Evolutionary conservation across 192 early-diverging fungal species (phyloP).

Genomic region (Phycomyces nitens): DNA sequence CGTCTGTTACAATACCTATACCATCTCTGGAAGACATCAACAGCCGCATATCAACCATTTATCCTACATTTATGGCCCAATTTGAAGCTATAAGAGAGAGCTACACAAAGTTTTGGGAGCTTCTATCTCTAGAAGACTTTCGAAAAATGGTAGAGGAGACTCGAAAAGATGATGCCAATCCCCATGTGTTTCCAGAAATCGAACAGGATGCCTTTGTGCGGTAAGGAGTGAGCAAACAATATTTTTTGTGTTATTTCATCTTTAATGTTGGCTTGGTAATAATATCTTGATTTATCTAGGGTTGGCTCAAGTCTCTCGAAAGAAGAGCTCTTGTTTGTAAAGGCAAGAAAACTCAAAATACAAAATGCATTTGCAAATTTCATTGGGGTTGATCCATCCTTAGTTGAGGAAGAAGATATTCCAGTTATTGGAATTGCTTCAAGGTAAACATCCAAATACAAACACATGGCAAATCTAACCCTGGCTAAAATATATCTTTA

Average conservation of each 20-base stretch:
- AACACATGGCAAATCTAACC: not conserved
- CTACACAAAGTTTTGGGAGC: slow-evolving; percentile 9
- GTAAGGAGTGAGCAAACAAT: no score
- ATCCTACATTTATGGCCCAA: slow-evolving; percentile 11
- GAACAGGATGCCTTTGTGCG: slow-evolving; percentile 1
- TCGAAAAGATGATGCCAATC: not conserved
- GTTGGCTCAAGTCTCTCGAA: slow-evolving; percentile 36
- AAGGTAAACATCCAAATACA: slow-evolving; percentile 31
- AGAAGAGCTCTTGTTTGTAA: slow-evolving; percentile 47
- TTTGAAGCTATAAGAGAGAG: slow-evolving; percentile 16
- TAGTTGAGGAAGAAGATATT: slow-evolving; percentile 63
- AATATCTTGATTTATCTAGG: slow-evolving; percentile 5
- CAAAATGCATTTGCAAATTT: slow-evolving; percentile 67
- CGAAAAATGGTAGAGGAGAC: slow-evolving; percentile 12
- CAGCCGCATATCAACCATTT: slow-evolving; percentile 4
- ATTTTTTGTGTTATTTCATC: no score
- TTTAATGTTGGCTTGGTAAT: no score
- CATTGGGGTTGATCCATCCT: slow-evolving; percentile 60
- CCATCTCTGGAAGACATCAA: slow-evolving; percentile 15
- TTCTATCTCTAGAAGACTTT: slow-evolving; percentile 14
- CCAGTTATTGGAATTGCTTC: slow-evolving; percentile 68
- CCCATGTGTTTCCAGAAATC: slow-evolving; percentile 4
- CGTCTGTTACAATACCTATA: no score
- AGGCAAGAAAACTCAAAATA: slow-evolving; percentile 45
- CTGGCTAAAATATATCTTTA: not conserved